These are phyloP conservation scores for Leccinum glutinopallens DNA, from an alignment of 1,284 basidiomycete species.

Conservation along the genomic window DNA sequence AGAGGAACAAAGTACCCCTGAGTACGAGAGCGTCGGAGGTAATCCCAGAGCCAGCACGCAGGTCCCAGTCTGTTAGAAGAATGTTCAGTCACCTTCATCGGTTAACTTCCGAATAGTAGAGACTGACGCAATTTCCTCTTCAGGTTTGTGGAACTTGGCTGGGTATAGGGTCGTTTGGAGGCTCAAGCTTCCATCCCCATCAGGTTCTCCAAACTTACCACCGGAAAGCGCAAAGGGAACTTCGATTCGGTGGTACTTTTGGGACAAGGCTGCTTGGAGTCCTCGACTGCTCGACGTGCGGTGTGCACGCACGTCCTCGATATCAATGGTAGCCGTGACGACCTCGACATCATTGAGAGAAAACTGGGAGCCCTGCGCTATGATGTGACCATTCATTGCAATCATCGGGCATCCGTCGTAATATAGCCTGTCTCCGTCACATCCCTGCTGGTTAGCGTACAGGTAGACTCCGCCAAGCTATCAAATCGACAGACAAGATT, in stretches of 20 bases:
- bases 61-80: slow-evolving; percentile 76
- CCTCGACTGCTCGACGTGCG: slow-evolving; percentile 80
- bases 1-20: slow-evolving; percentile 97
- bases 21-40: slow-evolving; percentile 89
- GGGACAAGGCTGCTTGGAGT: slow-evolving; percentile 84
- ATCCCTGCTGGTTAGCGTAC: slow-evolving; percentile 99
- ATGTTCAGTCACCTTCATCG: slow-evolving; percentile 9
- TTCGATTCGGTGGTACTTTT: slow-evolving; percentile 77
- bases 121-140: slow-evolving; percentile 95
- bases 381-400: slow-evolving; percentile 88
- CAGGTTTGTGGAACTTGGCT: slow-evolving; percentile 83
- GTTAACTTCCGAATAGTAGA: not conserved
- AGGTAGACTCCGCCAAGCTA: slow-evolving; percentile 96
- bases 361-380: slow-evolving; percentile 97
- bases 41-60: slow-evolving; percentile 99
- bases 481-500: not conserved
- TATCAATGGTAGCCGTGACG: slow-evolving; percentile 91
- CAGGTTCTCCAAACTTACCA: slow-evolving; percentile 61
- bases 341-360: slow-evolving; percentile 96
- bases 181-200: slow-evolving; percentile 53
- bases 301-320: slow-evolving; percentile 92
- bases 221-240: slow-evolving; percentile 77
- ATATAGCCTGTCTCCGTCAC: slow-evolving; percentile 96
- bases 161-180: slow-evolving; percentile 50
- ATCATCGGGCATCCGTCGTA: slow-evolving; percentile 98